Evolutionary conservation across 1,284 basidiomycete genomes (phyloP).

Genomic region (Cutaneotrichosporon curvatum): DNA sequence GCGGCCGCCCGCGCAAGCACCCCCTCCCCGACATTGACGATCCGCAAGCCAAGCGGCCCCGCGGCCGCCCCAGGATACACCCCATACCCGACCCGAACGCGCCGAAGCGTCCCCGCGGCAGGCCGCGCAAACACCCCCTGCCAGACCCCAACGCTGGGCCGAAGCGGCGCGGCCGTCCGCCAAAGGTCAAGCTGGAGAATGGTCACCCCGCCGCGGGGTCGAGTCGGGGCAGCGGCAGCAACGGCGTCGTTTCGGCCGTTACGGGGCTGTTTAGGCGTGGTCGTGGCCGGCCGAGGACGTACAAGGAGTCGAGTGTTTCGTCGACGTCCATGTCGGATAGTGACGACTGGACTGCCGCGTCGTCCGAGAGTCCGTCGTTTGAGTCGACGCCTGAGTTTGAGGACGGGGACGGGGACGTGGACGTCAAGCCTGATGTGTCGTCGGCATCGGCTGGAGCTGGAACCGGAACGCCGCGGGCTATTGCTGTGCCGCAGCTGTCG

Average conservation of each 20-base stretch:
- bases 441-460: background rate
- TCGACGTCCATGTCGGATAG: too few species aligned
- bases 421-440: background rate
- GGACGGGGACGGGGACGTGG: too few species aligned
- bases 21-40: background rate
- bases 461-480: background rate
- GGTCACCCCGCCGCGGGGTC: too few species aligned
- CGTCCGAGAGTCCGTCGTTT: too few species aligned
- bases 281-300: too few species aligned
- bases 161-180: background rate
- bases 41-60: background rate
- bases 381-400: too few species aligned
- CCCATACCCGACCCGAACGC: background rate
- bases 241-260: too few species aligned
- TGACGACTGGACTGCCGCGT: too few species aligned
- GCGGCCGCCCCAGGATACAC: constrained; percentile 10
- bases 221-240: too few species aligned
- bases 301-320: too few species aligned
- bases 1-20: constrained; percentile 11
- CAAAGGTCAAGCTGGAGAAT: background rate
- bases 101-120: constrained; percentile 2
- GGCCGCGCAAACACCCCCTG: constrained; percentile 5
- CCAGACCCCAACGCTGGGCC: background rate
- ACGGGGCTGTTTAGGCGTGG: too few species aligned
- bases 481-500: constrained; percentile 1